Conservation (phyloP, 2,329 filamentous ascomycete species). For the Ceratocystis cacaofunesta region DNA sequence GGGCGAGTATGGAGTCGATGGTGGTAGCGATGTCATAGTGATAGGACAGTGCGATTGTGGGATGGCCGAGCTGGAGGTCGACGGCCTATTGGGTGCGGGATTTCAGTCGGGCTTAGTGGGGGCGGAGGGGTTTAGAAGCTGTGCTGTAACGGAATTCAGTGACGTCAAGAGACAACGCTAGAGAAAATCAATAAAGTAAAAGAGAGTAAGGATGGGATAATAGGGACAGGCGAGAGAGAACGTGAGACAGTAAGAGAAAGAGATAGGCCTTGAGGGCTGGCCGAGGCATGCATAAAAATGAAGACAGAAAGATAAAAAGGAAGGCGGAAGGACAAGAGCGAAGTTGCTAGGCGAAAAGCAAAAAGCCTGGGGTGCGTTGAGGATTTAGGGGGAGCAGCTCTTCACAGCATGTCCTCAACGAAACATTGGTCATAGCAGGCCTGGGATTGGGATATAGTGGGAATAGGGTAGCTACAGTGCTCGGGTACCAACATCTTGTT, state of each 20-base stretch:
- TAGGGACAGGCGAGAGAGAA: neutral
- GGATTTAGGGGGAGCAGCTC: neutral
- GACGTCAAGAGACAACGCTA: neutral
- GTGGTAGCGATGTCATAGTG: constrained; percentile 65
- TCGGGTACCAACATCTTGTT: no score
- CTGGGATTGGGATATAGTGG: neutral
- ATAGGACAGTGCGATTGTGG: no score
- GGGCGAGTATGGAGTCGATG: constrained; percentile 60
- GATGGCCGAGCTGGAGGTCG: no score
- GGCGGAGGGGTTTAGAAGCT: neutral
- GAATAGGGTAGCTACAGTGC: no score
- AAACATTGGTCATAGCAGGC: neutral
- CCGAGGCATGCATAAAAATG: neutral
- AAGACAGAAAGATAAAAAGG: neutral
- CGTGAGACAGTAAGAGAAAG: neutral
- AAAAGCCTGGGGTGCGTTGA: neutral
- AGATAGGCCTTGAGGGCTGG: neutral
- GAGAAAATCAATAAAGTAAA: neutral
- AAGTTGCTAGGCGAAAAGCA: neutral
- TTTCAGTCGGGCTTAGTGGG: neutral
- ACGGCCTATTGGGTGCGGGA: neutral
- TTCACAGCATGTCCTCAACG: neutral
- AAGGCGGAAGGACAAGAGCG: neutral
- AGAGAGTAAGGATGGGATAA: neutral
- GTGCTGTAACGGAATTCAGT: neutral